Percentiles rank a stretch among this genome's conserved stretches.
These are phyloP conservation scores for Puccinia horiana DNA, from an alignment of 1,284 basidiomycete genomes.

Conservation along the genomic window DNA sequence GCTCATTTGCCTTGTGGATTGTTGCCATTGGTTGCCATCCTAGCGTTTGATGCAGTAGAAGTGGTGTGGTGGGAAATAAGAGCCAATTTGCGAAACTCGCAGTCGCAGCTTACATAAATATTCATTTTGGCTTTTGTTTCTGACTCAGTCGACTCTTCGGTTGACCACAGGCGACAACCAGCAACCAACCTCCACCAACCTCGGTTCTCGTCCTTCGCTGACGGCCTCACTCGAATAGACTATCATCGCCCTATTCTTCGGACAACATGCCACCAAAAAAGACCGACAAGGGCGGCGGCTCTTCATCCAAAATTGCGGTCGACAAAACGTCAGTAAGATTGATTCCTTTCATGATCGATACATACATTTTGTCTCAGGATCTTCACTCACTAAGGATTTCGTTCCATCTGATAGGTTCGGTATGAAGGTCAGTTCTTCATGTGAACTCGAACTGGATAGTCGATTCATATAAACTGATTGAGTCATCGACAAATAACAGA, in stretches of 20 bases:
- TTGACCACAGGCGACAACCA: too few species aligned
- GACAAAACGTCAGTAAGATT: slow-evolving; percentile 39
- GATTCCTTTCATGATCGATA: not conserved
- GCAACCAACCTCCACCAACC: too few species aligned
- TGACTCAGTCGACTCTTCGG: too few species aligned
- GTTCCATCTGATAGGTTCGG: slow-evolving; percentile 12
- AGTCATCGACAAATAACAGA: slow-evolving; percentile 67
- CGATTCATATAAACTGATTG: not conserved
- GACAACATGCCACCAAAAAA: slow-evolving; percentile 42
- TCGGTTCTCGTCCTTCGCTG: not conserved
- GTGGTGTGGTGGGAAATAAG: too few species aligned
- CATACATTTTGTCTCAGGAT: not conserved
- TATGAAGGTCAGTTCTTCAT: slow-evolving; percentile 34
- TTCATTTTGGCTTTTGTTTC: too few species aligned
- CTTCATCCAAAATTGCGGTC: slow-evolving; percentile 32
- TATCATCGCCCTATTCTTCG: not conserved
- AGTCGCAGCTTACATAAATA: too few species aligned
- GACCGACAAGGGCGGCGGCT: slow-evolving; percentile 27
- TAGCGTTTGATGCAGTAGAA: too few species aligned
- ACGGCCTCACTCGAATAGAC: not conserved
- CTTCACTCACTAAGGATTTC: not conserved
- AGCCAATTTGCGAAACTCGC: too few species aligned
- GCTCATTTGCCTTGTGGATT: too few species aligned
- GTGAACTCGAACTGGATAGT: not conserved
- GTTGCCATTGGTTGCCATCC: too few species aligned